Evolutionary conservation across 148 eudicot species (phyloP), one percentile per base, ranked within the genome.

Genomic region (Chenopodium formosanum): DNA sequence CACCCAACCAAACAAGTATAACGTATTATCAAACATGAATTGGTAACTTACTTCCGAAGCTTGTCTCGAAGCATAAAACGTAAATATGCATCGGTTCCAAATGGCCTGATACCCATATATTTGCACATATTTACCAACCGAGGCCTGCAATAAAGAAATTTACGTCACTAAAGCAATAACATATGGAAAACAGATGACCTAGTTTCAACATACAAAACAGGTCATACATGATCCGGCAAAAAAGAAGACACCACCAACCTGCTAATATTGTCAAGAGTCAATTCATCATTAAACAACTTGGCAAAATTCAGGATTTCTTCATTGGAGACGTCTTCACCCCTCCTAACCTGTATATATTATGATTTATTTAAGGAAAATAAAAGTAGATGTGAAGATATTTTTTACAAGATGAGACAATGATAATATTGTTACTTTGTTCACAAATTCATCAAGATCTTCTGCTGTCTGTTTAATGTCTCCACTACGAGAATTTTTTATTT

Each of bases 91-190:
- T 93, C 97, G 46, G 97, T 92, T 77, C 97, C 97, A 84, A 82
- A 89, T 31, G 97, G 91, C 34, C 66, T 89, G 82, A 93, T 88
- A 19, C 95, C 97, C 97, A 93, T 93, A 80, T 93, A 93, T 84
- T 93, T 93, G 92, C 97, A 93, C 97, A 93, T 93, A 82, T 88
- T 93, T 16, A 93, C 91, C 47, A 93, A 84, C 50, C 97, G 92
- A 67, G 97, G 94, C 89, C 97, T 93, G 87, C 63, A 76, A 40
- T 2, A 10, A 81, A 68, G 9, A 80, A 83, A 70, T 2, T 46
- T 66, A 76, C 47, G 13, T 74, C 14, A 74, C 17, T 19, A 60
- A 40, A 64, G 29, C 73, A 10, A 62, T 0, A 25, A 68, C 27
- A 60, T 7, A 74, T 50, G 46, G 62, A 16, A 46, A 70, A 10